Evolutionary conservation across 2,329 filamentous ascomycete species (phyloP).

Genomic region (Aspergillus clavatus): DNA sequence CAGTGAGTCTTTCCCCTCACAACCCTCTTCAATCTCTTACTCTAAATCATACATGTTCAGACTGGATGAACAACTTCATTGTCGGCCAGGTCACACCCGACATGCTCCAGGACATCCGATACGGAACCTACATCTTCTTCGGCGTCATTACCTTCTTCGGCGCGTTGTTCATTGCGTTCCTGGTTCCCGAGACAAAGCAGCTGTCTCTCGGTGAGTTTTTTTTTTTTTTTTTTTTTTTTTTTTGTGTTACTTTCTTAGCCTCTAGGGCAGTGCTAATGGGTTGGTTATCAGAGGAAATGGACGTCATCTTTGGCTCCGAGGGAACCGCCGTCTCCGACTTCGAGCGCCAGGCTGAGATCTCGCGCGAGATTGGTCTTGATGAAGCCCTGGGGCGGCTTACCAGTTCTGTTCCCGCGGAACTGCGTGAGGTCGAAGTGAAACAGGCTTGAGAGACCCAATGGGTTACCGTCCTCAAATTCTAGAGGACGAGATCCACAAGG

Average conservation of each 20-base stretch:
- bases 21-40: conserved; percentile 9
- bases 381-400: conserved; percentile 10
- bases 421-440: not conserved
- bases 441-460: not conserved
- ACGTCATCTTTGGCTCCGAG: conserved; percentile 61
- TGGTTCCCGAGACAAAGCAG: conserved; percentile 50
- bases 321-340: conserved; percentile 63
- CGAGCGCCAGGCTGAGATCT: conserved; percentile 66
- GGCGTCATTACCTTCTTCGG: conserved; percentile 60
- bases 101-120: conserved; percentile 60
- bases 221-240: not conserved
- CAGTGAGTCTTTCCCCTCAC: conserved; percentile 31
- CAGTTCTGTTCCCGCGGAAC: not conserved
- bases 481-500: too few species aligned
- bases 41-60: conserved; percentile 6
- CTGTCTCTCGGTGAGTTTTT: too few species aligned
- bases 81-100: conserved; percentile 67
- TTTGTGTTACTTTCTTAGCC: not conserved
- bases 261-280: not conserved
- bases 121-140: conserved; percentile 69
- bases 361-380: conserved; percentile 61
- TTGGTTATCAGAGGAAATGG: conserved; percentile 50
- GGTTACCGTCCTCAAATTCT: too few species aligned
- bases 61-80: conserved; percentile 54
- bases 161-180: conserved; percentile 50